Percentiles rank a stretch among this genome's conserved stretches.
phyloP scores from a whole-genome alignment of 2,329 filamentous ascomycete species.

The Graphilbum sp. region DNA sequence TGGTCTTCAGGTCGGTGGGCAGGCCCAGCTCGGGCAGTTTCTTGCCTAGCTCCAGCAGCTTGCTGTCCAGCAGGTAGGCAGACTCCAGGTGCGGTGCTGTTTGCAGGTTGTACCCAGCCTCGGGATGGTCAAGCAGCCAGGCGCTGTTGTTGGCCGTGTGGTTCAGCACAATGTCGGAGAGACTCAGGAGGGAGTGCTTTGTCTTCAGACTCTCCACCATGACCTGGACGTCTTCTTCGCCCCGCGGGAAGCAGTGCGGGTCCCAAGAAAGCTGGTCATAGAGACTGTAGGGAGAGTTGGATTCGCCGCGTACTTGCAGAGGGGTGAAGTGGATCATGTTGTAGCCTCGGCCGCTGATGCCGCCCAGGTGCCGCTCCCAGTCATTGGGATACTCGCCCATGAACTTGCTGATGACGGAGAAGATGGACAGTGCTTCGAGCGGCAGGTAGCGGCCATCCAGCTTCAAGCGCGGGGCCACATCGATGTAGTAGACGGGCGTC shows the following conservation, averaged over 20 bases:
- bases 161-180: constrained; percentile 96
- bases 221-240: constrained; percentile 63
- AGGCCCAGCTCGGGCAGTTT: constrained; percentile 56
- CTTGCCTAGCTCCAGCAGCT: constrained; percentile 58
- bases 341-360: constrained; percentile 83
- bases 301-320: constrained; percentile 70
- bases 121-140: constrained; percentile 88
- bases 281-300: constrained; percentile 94
- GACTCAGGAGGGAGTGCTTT: constrained; percentile 66
- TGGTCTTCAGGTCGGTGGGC: constrained; percentile 53
- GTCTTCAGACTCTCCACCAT: constrained; percentile 71
- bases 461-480: constrained; percentile 69
- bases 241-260: constrained; percentile 61
- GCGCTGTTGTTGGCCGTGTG: constrained; percentile 92
- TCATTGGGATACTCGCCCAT: constrained; percentile 85
- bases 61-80: constrained; percentile 44
- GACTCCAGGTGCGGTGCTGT: constrained; percentile 68
- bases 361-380: constrained; percentile 77
- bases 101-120: constrained; percentile 84
- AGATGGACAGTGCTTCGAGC: constrained; percentile 73
- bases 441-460: constrained; percentile 62
- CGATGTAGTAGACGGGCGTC: constrained; percentile 77
- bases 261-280: constrained; percentile 88
- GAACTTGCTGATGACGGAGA: constrained; percentile 93
- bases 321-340: constrained; percentile 99